A percentile compares a stretch with the other conserved stretches of the same genome.
Evolutionary conservation across 192 early-diverging fungal genomes (phyloP).

Genomic region (Rhizoclosmatium globosum): DNA sequence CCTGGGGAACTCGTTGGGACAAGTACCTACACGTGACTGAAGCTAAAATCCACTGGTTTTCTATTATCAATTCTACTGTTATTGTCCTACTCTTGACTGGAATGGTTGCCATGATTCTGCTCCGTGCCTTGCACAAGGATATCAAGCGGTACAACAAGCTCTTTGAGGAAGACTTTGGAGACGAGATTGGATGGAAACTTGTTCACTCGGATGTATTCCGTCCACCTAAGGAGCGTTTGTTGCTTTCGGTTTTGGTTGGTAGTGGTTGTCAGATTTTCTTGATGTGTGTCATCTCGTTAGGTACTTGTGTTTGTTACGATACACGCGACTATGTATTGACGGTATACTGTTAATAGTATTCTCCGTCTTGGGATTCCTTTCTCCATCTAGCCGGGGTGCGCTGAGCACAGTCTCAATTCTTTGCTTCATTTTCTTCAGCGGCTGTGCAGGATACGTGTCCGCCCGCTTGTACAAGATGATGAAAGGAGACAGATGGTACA

Average conservation of each 20-base stretch:
- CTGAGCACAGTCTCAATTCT: conserved; percentile 87
- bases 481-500: conserved; percentile 83
- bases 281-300: conserved; percentile 59
- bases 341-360: conserved; percentile 60
- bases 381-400: conserved; percentile 82
- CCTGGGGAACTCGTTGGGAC: conserved; percentile 72
- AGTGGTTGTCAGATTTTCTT: conserved; percentile 63
- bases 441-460: conserved; percentile 86
- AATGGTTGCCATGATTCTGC: conserved; percentile 66
- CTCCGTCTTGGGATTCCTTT: conserved; percentile 95
- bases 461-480: conserved; percentile 91
- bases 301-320: conserved; percentile 38
- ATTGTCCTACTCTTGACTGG: conserved; percentile 63
- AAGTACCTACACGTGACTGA: conserved; percentile 61
- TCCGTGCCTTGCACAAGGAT: conserved; percentile 66
- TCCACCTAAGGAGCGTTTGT: conserved; percentile 56
- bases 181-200: conserved; percentile 74
- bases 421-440: conserved; percentile 87
- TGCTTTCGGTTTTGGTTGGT: conserved; percentile 63
- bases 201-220: conserved; percentile 71
- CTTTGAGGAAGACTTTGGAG: conserved; percentile 58
- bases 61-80: conserved; percentile 65
- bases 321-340: too few relatives aligned
- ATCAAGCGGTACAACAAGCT: conserved; percentile 64
- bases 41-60: conserved; percentile 69